Percentiles rank a stretch among this genome's conserved stretches.
phyloP scores from a whole-genome alignment of 306 rosid species.

The Begonia peltatifolia region DNA sequence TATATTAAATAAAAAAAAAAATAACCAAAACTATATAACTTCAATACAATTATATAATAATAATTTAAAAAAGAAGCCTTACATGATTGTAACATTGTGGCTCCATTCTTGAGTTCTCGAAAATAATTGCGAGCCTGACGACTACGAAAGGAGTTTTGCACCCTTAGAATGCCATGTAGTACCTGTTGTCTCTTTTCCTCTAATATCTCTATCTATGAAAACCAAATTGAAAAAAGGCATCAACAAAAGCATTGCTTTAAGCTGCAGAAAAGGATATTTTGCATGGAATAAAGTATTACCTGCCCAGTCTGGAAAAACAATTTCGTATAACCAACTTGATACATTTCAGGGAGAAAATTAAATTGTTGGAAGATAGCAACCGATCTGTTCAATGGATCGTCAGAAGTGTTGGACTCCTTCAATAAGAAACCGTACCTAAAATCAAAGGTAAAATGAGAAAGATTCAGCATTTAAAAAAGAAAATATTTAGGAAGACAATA shows the following conservation, averaged over 20 bases:
- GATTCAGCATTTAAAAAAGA: background rate
- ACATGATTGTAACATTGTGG: conserved; percentile 48
- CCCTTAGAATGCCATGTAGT: conserved; percentile 35
- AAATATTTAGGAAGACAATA: no score
- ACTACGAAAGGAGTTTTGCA: conserved; percentile 67
- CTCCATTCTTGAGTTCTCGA: conserved; percentile 39
- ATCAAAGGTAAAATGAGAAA: background rate
- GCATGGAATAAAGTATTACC: conserved; percentile 25
- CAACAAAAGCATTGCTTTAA: conserved; percentile 6
- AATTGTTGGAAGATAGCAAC: conserved; percentile 71
- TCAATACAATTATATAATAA: no score
- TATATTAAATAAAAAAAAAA: no score
- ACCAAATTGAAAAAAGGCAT: conserved; percentile 19
- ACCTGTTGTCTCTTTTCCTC: conserved; percentile 51
- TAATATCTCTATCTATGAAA: conserved; percentile 49
- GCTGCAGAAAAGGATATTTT: background rate
- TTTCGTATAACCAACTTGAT: conserved; percentile 90
- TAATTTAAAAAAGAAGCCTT: conserved; percentile 2
- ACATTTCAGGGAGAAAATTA: conserved; percentile 70
- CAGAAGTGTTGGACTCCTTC: conserved; percentile 25
- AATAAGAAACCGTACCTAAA: conserved; percentile 66
- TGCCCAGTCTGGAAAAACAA: conserved; percentile 74
- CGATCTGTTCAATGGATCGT: conserved; percentile 76
- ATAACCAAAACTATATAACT: no score
- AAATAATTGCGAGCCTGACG: conserved; percentile 37